phyloP scores from a whole-genome alignment of 108 stramenopile species.

The Nitzschia sp. region DNA sequence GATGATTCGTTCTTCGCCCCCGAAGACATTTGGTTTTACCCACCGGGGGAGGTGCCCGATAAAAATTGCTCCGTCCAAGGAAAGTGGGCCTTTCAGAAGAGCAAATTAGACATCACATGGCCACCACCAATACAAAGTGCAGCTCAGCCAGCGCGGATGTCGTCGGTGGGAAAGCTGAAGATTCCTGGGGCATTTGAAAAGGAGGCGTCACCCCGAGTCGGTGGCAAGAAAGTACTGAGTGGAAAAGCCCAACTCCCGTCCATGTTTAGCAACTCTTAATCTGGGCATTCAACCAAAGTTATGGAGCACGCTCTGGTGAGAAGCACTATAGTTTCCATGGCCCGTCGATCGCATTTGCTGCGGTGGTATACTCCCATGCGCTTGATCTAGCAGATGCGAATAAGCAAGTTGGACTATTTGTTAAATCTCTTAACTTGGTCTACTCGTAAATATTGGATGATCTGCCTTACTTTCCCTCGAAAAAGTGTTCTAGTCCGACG shows the following conservation, averaged over 20 bases:
- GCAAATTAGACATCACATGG: neutral
- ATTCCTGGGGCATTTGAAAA: conserved; percentile 20
- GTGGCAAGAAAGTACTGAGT: neutral
- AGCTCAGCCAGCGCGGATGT: neutral
- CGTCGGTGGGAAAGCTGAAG: conserved; percentile 18
- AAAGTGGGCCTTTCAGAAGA: conserved; percentile 7
- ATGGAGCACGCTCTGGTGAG: too few species aligned
- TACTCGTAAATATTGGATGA: too few species aligned
- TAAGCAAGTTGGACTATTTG: too few species aligned
- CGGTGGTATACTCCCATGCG: too few species aligned
- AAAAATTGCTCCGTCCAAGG: conserved; percentile 6
- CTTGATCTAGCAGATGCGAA: too few species aligned
- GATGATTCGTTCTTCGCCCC: neutral
- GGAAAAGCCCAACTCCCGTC: conserved; percentile 2
- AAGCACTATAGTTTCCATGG: too few species aligned
- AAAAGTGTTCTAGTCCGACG: too few species aligned
- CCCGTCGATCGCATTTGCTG: too few species aligned
- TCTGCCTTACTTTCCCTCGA: too few species aligned
- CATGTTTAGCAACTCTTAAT: conserved; percentile 9
- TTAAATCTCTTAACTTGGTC: too few species aligned
- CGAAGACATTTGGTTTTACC: conserved; percentile 25
- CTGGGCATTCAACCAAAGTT: too few species aligned
- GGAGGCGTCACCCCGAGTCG: neutral
- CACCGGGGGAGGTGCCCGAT: conserved; percentile 12
- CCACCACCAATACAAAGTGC: neutral